Base-by-base conservation (phyloP, 345 rosid species). In the Lepidium didymum region DNA sequence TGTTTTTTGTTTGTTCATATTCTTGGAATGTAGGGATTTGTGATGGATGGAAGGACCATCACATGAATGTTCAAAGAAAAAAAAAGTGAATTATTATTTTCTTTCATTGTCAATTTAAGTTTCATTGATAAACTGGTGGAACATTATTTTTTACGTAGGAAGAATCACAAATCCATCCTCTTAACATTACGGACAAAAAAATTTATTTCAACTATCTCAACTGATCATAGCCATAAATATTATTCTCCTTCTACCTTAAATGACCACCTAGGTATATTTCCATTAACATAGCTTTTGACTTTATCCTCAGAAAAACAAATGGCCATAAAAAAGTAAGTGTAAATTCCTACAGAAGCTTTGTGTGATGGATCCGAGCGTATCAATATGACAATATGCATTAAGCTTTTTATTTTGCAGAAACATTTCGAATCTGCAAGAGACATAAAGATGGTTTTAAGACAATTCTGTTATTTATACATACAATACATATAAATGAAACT, bases 1-100 rank as follows among this genome's bases (percentile, higher is more conserved):
- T 52, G 16, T 1, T n/a, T 68, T 53, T 37, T 53, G 34, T 21
- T 75, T 46, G 54, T 54, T 62, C 47, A 61, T 12, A 44, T 64
- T 73, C 11, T 64, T 64, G 37, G 65, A 44, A 72, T 47, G 64
- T 62, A 62, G 56, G 42, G 42, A 4, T 65, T 64, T 47, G 44
- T 50, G 56, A 38, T 64, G 25, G 5, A 44, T 54, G 68, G 5
- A 66, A 64, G 29, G 44, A 44, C 62, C 56, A 33, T 50, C 31
- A 41, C 8, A 31, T 7, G 53, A 40, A 41, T 52, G 38, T 21
- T 29, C 38, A 29, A 29, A 29, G 33, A 29, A 29, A 6, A 5
- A 29, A 29, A 29, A 29, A 27, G 3, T 27, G 5, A 4, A 27
- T 2, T 27, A 0, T 4, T 27, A 4, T 27, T 27, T 23, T 0